Conservation (phyloP, 768 basidiomycete genomes). For the Lentinula edodes region DNA sequence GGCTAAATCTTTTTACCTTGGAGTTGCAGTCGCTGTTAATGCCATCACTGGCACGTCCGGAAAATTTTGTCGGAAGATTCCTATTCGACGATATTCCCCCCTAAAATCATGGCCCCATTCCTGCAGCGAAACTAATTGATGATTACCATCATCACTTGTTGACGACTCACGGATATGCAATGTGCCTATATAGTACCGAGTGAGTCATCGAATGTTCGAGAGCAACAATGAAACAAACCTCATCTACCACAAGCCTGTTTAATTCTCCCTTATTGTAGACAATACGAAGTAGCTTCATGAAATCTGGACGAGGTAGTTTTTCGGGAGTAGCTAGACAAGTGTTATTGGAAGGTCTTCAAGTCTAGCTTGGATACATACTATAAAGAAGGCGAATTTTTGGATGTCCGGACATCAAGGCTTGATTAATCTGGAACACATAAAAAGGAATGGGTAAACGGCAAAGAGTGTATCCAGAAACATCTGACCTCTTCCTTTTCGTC, state of each 20-base stretch:
- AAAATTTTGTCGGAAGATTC: constrained; percentile 62
- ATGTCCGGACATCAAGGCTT: constrained; percentile 54
- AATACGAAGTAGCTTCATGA: constrained; percentile 42
- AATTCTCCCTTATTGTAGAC: constrained; percentile 53
- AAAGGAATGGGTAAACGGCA: neutral
- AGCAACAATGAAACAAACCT: constrained; percentile 36
- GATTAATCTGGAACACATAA: constrained; percentile 41
- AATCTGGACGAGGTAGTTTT: constrained; percentile 51
- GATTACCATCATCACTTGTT: neutral
- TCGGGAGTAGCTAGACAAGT: constrained; percentile 65
- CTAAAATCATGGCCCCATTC: constrained; percentile 88
- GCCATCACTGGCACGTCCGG: constrained; percentile 80
- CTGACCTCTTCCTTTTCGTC: constrained; percentile 51
- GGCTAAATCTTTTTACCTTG: constrained; percentile 35
- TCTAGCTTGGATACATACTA: constrained; percentile 34
- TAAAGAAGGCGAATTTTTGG: constrained; percentile 64
- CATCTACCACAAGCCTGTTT: constrained; percentile 76
- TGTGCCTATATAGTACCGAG: constrained; percentile 48
- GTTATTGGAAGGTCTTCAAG: neutral
- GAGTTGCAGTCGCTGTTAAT: constrained; percentile 78
- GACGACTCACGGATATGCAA: constrained; percentile 65
- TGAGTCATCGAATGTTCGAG: constrained; percentile 1
- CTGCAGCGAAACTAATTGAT: constrained; percentile 24
- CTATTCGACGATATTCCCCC: constrained; percentile 65
- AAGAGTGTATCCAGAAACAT: neutral